Evolutionary conservation across 352 stramenopile species (phyloP), one percentile per base, ranked within the genome.

Genomic region (Pythium phragmitis): DNA sequence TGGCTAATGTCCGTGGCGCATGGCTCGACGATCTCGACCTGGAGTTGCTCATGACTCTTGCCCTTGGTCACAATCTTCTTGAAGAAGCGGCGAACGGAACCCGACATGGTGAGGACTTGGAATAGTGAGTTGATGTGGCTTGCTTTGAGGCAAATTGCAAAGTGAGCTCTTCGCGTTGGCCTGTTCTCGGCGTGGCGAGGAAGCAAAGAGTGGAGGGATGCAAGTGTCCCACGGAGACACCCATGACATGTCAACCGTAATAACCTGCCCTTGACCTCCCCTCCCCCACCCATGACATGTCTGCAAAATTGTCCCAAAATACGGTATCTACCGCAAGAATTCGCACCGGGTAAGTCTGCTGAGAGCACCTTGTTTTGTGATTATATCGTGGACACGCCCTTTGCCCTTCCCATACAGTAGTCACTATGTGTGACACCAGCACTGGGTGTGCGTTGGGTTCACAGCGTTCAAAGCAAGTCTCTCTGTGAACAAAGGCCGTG

Each of bases 71-170:
- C 46, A 34, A 68, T 39, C 36, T 62, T 57, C 33, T 36, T n/a
- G 61, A 68, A 47, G 19, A 68, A 55, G 52, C 61, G 53, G 41
- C 61, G 52, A 6, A 68, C 61, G 1, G 61, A 50, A 37, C 61
- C 61, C 7, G 54, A 14, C 61, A 68, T 68, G 51, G 36, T 46
- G 33, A 13, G 7, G 13, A 46, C 14, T 42, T 17, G 14, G 17
- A 46, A 19, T 62, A 16, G n/a, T 28, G 26, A 30, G 9, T 11
- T 23, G 36, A 33, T 51, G 45, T 39, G 28, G 7, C 43, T 56
- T 39, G 5, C n/a, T 48, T 39, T 8, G 34, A 34, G 19, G 53
- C 23, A 51, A 63, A 54, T 52, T 49, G 57, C 26, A 57, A 21
- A 64, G 46, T 63, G 46, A 51, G 34, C 26, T 46, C 17, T 46